Base-by-base conservation (phyloP, 2,329 filamentous ascomycete genomes). In the Tolypocladium ophioglossoides region DNA sequence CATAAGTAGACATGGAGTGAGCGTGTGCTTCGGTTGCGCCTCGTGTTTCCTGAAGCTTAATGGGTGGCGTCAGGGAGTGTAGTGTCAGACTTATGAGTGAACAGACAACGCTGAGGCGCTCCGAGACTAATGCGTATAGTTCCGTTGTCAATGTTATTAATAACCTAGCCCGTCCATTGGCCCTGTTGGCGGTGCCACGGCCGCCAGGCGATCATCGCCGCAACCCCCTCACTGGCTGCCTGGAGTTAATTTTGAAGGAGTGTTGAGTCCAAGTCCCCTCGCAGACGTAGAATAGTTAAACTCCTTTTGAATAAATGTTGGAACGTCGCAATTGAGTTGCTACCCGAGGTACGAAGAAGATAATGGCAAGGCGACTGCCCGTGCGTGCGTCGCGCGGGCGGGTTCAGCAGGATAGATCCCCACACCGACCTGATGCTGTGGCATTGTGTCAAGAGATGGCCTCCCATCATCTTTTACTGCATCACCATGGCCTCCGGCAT, bases 381-480 rank as follows among this genome's bases (percentile, higher is more conserved):
- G 9, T n/a, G 18, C 37, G 37, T 18, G 16, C 18, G 9, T 18
- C 35, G 12, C 12, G 40, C 22, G 2, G 22, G 40, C 22, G 2
- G 22, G 40, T 16, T 2, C 40, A 46, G 41, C 14, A 10, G 53
- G 41, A n/a, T 38, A 35, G 41, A 54, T 20, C 35, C 38, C 7
- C 30, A 52, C 24, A 20, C 46, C 9, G 22, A 39, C 41, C 47
- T 56, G 38, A 54, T 52, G 11, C 34, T 56, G 30, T 62, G 57
- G 58, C 59, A 63, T n/a, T 61, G 62, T 27, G 52, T 62, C 38
- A 60, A 57, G 52, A 63, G 60, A 50, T 65, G 60, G 60, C 54
- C 55, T 16, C 62, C 59, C 24, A 55, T 66, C 39, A 57, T 62
- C 24, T 51, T 58, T 40, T 65, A 61, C 48, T 62, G 63, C 51